phyloP scores from a whole-genome alignment of 2,329 filamentous ascomycete genomes.

The Stylonectria norvegica region DNA sequence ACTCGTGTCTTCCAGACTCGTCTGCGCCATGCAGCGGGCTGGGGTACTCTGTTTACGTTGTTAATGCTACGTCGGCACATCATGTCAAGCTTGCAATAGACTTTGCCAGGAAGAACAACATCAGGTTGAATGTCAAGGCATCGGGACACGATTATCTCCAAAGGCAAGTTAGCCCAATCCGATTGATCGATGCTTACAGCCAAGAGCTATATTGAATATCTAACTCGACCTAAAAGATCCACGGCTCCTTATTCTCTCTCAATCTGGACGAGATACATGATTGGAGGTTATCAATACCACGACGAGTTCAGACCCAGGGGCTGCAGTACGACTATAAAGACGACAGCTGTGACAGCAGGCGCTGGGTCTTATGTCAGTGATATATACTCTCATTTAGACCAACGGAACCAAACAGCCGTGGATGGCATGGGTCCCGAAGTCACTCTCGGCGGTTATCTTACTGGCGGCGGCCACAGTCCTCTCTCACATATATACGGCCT shows the following conservation, averaged over 20 bases:
- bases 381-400: conserved; percentile 43
- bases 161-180: no score
- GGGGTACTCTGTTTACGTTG: conserved; percentile 36
- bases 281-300: conserved; percentile 35
- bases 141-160: no score
- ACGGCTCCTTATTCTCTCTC: no score
- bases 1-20: conserved; percentile 46
- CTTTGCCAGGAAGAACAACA: conserved; percentile 36
- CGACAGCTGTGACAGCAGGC: conserved; percentile 49
- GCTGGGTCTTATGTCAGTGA: conserved; percentile 52
- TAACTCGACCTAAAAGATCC: no score
- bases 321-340: conserved; percentile 39
- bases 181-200: no score
- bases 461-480: conserved; percentile 60
- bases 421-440: conserved; percentile 55
- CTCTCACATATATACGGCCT: conserved; percentile 52
- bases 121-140: no score
- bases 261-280: conserved; percentile 52
- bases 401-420: conserved; percentile 47
- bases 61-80: conserved; percentile 33
- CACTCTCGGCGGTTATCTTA: conserved; percentile 57
- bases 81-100: conserved; percentile 36
- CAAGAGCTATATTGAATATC: no score
- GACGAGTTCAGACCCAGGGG: conserved; percentile 41
- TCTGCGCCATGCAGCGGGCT: conserved; percentile 31